Percentiles rank a stretch among this genome's conserved stretches.
These are phyloP conservation scores for Vaccinium vitisidaea DNA, from an alignment of 148 eudicot species.

Conservation along the genomic window DNA sequence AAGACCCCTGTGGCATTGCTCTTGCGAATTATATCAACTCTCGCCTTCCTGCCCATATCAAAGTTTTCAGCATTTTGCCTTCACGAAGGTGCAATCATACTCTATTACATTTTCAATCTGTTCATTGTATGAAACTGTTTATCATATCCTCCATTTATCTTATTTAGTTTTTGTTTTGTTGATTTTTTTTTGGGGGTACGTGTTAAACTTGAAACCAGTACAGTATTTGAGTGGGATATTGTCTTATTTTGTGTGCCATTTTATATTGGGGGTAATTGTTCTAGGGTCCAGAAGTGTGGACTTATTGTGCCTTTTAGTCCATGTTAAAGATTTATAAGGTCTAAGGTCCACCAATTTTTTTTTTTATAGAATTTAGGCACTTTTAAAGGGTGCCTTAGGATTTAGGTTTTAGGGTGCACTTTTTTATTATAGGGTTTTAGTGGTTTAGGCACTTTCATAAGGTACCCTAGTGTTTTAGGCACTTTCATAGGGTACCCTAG, in stretches of 20 bases:
- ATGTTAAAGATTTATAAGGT: too few relatives aligned
- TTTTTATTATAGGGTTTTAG: too few relatives aligned
- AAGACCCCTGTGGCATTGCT: slow-evolving; percentile 72
- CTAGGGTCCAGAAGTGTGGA: too few relatives aligned
- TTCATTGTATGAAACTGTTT: not conserved
- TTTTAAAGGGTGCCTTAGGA: too few relatives aligned
- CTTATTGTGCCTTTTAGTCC: too few relatives aligned
- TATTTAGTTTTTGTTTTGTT: not conserved
- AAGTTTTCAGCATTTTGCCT: slow-evolving; percentile 86
- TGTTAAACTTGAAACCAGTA: not conserved
- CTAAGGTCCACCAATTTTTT: too few relatives aligned
- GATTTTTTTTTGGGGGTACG: not conserved
- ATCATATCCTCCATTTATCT: not conserved
- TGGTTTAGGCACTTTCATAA: too few relatives aligned
- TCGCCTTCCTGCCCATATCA: slow-evolving; percentile 66
- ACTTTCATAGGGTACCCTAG: too few relatives aligned
- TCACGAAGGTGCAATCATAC: slow-evolving; percentile 48
- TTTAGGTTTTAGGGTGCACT: too few relatives aligned
- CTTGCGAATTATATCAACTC: slow-evolving; percentile 68
- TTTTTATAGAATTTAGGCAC: too few relatives aligned
- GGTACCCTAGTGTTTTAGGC: too few relatives aligned
- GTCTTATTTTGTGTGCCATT: not conserved
- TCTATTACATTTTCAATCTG: not conserved
- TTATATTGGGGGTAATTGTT: too few relatives aligned
- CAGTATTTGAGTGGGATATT: not conserved